phyloP scores from a whole-genome alignment of 2,329 filamentous ascomycete genomes.

The Scorias spongiosa region DNA sequence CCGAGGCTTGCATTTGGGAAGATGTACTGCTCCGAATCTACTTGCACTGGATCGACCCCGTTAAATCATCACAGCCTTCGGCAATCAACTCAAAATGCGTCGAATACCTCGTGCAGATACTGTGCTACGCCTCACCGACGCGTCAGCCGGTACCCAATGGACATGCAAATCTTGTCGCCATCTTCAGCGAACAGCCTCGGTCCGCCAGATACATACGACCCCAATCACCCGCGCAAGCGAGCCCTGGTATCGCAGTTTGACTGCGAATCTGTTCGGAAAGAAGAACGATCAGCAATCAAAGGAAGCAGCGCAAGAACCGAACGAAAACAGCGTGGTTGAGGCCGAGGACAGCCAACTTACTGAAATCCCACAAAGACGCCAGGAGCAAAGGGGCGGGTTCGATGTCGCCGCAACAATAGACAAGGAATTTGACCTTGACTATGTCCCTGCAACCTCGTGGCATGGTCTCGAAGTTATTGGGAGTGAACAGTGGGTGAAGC shows the following conservation, averaged over 20 bases:
- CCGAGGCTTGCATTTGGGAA: neutral
- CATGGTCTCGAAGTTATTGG: constrained; percentile 41
- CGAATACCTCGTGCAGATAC: neutral
- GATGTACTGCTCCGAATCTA: too few species aligned
- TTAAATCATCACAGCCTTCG: neutral
- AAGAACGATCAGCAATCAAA: constrained; percentile 5
- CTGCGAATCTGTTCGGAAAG: constrained; percentile 12
- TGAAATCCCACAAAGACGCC: constrained; percentile 7
- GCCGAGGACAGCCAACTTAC: constrained; percentile 1
- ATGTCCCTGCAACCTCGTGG: constrained; percentile 35
- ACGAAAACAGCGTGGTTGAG: too few species aligned
- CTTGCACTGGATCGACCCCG: too few species aligned
- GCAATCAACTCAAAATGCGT: neutral
- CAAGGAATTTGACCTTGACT: constrained; percentile 17
- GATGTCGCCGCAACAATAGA: constrained; percentile 12
- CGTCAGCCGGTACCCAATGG: neutral
- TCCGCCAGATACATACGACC: constrained; percentile 14
- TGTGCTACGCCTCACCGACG: neutral
- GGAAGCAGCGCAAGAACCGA: too few species aligned
- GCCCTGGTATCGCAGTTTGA: constrained; percentile 13
- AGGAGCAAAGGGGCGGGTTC: constrained; percentile 8
- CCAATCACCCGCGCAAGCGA: constrained; percentile 6
- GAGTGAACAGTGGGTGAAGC: constrained; percentile 27
- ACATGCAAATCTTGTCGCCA: neutral
- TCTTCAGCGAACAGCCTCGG: neutral